Percentiles rank a stretch among this genome's conserved stretches.
phyloP scores from a whole-genome alignment of 2,329 filamentous ascomycete species.

The Talaromyces sp. region DNA sequence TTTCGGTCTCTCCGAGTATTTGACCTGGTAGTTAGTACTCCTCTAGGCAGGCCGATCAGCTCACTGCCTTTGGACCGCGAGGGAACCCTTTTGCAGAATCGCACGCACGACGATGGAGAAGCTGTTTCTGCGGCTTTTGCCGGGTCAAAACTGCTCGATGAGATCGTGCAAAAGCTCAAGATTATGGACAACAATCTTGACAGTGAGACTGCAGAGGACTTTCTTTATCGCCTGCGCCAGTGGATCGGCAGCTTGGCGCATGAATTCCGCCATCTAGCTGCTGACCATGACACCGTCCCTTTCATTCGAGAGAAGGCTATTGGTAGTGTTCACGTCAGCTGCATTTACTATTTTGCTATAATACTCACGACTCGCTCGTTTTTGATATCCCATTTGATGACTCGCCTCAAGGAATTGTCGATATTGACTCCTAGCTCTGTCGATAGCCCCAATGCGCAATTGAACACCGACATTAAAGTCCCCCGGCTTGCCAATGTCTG shows the following conservation, averaged over 20 bases:
- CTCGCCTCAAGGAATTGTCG: conserved; percentile 35
- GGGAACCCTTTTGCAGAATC: background rate
- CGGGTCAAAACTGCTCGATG: conserved; percentile 5
- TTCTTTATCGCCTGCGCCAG: conserved; percentile 6
- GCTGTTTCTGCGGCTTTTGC: conserved; percentile 7
- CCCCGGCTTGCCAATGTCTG: conserved; percentile 47
- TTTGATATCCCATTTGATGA: conserved; percentile 38
- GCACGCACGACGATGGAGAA: background rate
- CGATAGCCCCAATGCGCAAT: conserved; percentile 15
- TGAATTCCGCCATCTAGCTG: conserved; percentile 3
- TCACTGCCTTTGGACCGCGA: conserved; percentile 18
- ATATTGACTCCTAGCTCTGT: conserved; percentile 19
- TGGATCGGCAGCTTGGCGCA: conserved; percentile 7
- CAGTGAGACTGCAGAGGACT: conserved; percentile 3
- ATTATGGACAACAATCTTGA: conserved; percentile 1
- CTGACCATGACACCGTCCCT: conserved; percentile 1
- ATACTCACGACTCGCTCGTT: conserved; percentile 53
- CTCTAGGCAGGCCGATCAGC: conserved; percentile 42
- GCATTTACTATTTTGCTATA: conserved; percentile 54
- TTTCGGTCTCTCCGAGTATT: conserved; percentile 45
- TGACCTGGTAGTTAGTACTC: conserved; percentile 44
- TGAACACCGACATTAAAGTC: conserved; percentile 21
- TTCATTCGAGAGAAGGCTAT: conserved; percentile 33
- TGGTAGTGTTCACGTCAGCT: conserved; percentile 50
- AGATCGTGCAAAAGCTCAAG: conserved; percentile 6